phyloP scores from a whole-genome alignment of 768 basidiomycete species.

The Infundibulicybe gibba region DNA sequence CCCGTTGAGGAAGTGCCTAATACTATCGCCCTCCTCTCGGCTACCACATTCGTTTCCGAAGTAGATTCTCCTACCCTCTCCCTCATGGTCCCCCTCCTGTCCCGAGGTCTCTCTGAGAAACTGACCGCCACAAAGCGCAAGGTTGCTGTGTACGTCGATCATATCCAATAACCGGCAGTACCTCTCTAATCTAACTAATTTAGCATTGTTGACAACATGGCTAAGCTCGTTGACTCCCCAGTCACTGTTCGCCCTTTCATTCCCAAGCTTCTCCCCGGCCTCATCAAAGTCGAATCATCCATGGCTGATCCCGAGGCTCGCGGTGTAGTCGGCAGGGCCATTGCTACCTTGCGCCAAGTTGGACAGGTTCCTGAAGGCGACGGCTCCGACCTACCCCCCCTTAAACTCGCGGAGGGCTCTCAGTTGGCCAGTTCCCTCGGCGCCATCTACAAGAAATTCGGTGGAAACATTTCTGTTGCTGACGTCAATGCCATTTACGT shows the following conservation, averaged over 20 bases:
- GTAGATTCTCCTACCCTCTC: constrained; percentile 97
- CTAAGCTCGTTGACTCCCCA: constrained; percentile 94
- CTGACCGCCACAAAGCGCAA: constrained; percentile 95
- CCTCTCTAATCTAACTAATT: constrained; percentile 14
- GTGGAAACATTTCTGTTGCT: constrained; percentile 52
- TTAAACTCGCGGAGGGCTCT: constrained; percentile 71
- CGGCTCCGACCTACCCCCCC: constrained; percentile 86
- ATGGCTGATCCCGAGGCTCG: constrained; percentile 99
- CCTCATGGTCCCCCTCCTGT: constrained; percentile 93
- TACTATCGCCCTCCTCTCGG: constrained; percentile 92
- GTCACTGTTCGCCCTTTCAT: constrained; percentile 96
- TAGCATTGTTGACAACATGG: constrained; percentile 97
- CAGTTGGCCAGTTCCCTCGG: constrained; percentile 64
- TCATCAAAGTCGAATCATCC: constrained; percentile 92
- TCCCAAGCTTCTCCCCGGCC: constrained; percentile 90
- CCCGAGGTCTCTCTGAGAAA: constrained; percentile 93
- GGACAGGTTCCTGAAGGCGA: constrained; percentile 89
- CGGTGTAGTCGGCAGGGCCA: constrained; percentile 85
- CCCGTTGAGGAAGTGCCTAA: constrained; percentile 98
- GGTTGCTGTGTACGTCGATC: constrained; percentile 82
- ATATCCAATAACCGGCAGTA: constrained; percentile 13
- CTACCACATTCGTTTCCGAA: constrained; percentile 99
- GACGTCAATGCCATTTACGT: constrained; percentile 66
- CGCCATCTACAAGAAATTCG: constrained; percentile 83
- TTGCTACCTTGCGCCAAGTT: constrained; percentile 92